Conservation (phyloP, 2,329 filamentous ascomycete species). For the Pochonia chlamydosporia region DNA sequence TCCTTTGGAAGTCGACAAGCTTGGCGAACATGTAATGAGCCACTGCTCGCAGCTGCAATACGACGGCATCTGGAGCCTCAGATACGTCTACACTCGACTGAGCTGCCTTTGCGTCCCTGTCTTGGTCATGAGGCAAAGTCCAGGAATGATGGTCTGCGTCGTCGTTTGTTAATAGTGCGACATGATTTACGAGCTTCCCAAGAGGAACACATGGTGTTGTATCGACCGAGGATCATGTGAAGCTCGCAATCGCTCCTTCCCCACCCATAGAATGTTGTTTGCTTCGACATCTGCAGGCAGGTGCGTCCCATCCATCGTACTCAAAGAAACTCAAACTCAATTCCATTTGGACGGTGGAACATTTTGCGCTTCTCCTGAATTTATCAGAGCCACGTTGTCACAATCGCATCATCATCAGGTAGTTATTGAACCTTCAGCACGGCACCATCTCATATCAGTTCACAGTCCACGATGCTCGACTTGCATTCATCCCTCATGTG, state of each 20-base stretch:
- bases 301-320: too few species aligned
- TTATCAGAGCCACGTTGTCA: too few species aligned
- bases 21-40: neutral
- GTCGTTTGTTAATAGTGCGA: neutral
- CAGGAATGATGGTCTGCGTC: neutral
- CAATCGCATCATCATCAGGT: too few species aligned
- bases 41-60: neutral
- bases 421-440: too few species aligned
- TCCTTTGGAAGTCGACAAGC: neutral
- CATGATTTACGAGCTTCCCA: neutral
- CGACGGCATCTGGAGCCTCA: neutral
- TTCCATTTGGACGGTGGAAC: too few species aligned
- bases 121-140: neutral
- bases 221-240: slow-evolving; percentile 2
- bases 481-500: too few species aligned
- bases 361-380: too few species aligned
- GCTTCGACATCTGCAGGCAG: neutral
- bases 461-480: too few species aligned
- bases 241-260: slow-evolving; percentile 1
- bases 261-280: neutral
- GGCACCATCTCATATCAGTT: too few species aligned
- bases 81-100: neutral
- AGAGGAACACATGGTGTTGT: neutral
- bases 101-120: too few species aligned
- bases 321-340: too few species aligned